A percentile compares a stretch with the other conserved stretches of the same genome.
Evolutionary conservation across 176 grass and related monocot species (phyloP).

Genomic region (Pharus latifolius): DNA sequence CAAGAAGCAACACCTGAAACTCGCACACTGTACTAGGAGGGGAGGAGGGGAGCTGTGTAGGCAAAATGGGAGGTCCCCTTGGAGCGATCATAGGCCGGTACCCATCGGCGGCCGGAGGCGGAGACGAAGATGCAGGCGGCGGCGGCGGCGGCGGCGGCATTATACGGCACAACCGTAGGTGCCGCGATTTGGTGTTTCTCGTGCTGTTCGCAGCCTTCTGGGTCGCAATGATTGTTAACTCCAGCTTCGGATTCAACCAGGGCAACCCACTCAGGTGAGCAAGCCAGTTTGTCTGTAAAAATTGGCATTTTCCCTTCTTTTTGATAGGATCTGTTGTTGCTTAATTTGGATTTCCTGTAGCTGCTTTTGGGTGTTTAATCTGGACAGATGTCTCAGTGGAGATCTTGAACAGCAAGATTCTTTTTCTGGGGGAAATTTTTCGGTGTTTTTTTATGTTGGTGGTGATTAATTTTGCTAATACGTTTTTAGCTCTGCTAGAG

Average conservation of each 20-base stretch:
- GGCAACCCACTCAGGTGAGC: slow-evolving; percentile 84
- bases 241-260: slow-evolving; percentile 99
- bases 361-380: not conserved
- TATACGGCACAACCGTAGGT: slow-evolving; percentile 71
- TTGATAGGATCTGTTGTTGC: not conserved
- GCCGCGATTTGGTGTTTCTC: slow-evolving; percentile 81
- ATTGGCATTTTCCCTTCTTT: not conserved
- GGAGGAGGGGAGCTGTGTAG: not conserved
- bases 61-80: slow-evolving; percentile 68
- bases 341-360: not conserved
- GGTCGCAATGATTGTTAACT: slow-evolving; percentile 99
- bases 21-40: not conserved
- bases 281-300: not conserved
- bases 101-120: slow-evolving; percentile 42
- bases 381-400: not conserved
- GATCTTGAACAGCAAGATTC: not conserved
- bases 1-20: not conserved
- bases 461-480: not conserved
- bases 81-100: slow-evolving; percentile 93
- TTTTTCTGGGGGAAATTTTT: not conserved
- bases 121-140: slow-evolving; percentile 17
- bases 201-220: slow-evolving; percentile 82
- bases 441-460: not conserved
- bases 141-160: slow-evolving; percentile 23
- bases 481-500: not conserved